A percentile compares a stretch with the other conserved stretches of the same genome.
Conservation (phyloP, 2,329 filamentous ascomycete species). For the Aspergillus nomiae region DNA sequence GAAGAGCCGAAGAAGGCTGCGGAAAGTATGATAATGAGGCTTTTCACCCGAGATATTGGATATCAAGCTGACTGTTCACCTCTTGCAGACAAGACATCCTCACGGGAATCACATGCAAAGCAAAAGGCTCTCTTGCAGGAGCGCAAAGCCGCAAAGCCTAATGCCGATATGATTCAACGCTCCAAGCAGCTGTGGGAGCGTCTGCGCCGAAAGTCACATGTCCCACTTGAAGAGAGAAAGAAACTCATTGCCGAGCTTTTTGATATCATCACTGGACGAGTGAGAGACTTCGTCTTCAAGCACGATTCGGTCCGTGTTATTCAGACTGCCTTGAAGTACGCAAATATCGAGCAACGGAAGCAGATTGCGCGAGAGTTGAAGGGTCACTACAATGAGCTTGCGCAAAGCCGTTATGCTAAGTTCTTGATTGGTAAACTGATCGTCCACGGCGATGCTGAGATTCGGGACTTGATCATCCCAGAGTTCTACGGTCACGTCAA, state of each 20-base stretch:
- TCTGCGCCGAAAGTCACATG: conserved; percentile 87
- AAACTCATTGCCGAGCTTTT: conserved; percentile 87
- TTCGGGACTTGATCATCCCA: conserved; percentile 83
- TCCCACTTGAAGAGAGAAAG: conserved; percentile 85
- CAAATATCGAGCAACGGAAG: conserved; percentile 78
- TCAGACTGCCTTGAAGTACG: conserved; percentile 96
- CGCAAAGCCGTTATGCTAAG: conserved; percentile 96
- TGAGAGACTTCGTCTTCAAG: conserved; percentile 97
- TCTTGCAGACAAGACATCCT: conserved; percentile 65
- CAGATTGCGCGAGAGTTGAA: conserved; percentile 84
- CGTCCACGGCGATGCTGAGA: conserved; percentile 85
- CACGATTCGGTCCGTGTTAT: conserved; percentile 96
- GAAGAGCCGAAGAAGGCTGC: conserved; percentile 22
- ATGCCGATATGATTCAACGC: conserved; percentile 83
- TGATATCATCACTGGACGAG: conserved; percentile 82
- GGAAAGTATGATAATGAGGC: conserved; percentile 30
- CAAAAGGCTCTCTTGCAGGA: conserved; percentile 87
- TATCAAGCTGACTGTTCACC: conserved; percentile 4
- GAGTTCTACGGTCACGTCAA: conserved; percentile 95
- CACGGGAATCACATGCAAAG: conserved; percentile 85
- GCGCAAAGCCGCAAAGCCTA: conserved; percentile 87
- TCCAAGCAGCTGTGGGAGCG: conserved; percentile 98
- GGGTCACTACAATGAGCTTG: conserved; percentile 79
- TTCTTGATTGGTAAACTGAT: conserved; percentile 95
- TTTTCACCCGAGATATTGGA: conserved; percentile 14